Evolutionary conservation across 2,329 filamentous ascomycete genomes (phyloP), one percentile per base, ranked within the genome.

Genomic region (Cladosporium sphaerospermum): DNA sequence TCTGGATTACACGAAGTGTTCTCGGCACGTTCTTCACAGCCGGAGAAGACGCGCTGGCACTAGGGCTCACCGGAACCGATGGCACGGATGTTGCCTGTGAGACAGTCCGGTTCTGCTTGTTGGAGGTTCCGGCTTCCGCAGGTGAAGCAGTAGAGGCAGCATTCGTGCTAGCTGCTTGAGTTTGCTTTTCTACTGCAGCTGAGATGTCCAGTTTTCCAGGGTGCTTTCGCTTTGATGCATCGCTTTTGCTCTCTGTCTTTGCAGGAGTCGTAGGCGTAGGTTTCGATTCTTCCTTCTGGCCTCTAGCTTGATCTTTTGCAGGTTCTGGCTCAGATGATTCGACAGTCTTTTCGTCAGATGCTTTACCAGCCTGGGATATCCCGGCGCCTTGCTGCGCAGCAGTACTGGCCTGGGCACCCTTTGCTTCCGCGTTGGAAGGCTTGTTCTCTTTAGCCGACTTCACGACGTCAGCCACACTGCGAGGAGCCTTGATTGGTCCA

Each of bases 1-100:
- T 84, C 16, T 83, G 75, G n/a, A 87, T 75, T 7, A 90, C 76
- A n/a, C 86, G 78, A 34, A 90, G 68, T 1, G 84, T 88, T 64
- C 85, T 85, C 0, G 84, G 80, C 0, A 73, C 78, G 4, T 74
- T 71, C 46, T 71, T 72, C 56, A 71, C 70, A 19, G 71, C 63
- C 4, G 74, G 72, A 4, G 73, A 75, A 3, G 69, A 68, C 4
- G 68, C 70, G 14, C 64, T 63, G 13, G 78, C 75, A 13, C 74
- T 64, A 4, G 80, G 81, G 13, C 82, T 79, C 40, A 78, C 77
- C 2, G 77, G 71, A 5, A 77, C 78, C 32, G 77, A 71, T 9
- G 75, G 69, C 8, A 78, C 75, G 18, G 82, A 65, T 45, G 81
- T 73, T 31, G 80, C 77, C 54, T 81, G 79, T 1, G 73, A 73